phyloP scores from a whole-genome alignment of 345 rosid species.

The Conringia planisiliqua region DNA sequence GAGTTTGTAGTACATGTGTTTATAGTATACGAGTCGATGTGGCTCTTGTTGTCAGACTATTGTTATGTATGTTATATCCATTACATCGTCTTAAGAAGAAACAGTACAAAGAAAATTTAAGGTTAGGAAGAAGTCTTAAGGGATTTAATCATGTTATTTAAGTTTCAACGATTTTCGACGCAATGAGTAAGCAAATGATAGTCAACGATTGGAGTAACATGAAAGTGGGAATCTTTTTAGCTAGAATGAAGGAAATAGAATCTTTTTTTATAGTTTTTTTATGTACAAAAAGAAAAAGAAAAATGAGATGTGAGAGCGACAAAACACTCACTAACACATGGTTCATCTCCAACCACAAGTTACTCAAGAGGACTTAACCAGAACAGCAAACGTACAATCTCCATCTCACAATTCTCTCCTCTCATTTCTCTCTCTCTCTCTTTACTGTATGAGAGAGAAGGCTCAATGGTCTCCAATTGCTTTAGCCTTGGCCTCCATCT shows the following conservation, averaged over 20 bases:
- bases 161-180: not conserved
- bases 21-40: slow-evolving; percentile 21
- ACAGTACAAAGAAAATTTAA: not conserved
- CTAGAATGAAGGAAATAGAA: not conserved
- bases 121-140: not conserved
- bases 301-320: slow-evolving; percentile 30
- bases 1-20: not conserved
- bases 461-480: slow-evolving; percentile 55
- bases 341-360: slow-evolving; percentile 30
- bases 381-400: slow-evolving; percentile 33
- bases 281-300: not conserved
- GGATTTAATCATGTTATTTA: not conserved
- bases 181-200: not conserved
- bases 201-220: slow-evolving; percentile 25
- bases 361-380: slow-evolving; percentile 10
- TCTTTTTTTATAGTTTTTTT: not conserved
- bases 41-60: not conserved
- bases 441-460: slow-evolving; percentile 10
- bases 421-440: not conserved
- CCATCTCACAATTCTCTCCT: slow-evolving; percentile 16
- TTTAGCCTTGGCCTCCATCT: slow-evolving; percentile 47
- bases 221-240: slow-evolving; percentile 5
- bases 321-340: slow-evolving; percentile 14
- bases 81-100: not conserved
- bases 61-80: slow-evolving; percentile 7